Evolutionary conservation across 148 eudicot species (phyloP).

Genomic region (Oxyria digyna): DNA sequence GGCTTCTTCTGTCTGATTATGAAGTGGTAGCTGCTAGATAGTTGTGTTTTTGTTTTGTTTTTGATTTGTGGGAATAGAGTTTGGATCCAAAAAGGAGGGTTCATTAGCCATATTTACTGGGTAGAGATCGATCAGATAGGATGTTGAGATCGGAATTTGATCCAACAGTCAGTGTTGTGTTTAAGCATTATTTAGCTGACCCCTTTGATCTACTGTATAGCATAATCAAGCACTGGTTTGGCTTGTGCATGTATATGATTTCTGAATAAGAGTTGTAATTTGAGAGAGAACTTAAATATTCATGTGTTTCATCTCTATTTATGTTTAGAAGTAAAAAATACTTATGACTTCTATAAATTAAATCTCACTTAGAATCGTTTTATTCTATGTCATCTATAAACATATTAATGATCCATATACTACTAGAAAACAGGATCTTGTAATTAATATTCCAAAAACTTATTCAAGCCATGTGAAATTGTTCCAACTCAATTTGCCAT

Average conservation of each 20-base stretch:
- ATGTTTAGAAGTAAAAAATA: no score
- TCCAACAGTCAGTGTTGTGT: neutral
- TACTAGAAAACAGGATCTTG: neutral
- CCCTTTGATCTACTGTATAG: neutral
- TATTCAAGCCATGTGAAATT: conserved; percentile 4
- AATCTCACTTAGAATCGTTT: no score
- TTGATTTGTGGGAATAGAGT: neutral
- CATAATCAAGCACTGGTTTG: conserved; percentile 3
- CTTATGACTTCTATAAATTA: no score
- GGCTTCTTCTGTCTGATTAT: neutral
- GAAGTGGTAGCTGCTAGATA: neutral
- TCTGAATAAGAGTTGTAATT: neutral
- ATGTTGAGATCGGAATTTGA: neutral
- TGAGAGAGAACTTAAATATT: neutral
- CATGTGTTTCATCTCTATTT: neutral
- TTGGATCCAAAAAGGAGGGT: neutral
- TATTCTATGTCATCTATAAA: no score
- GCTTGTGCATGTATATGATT: conserved; percentile 5
- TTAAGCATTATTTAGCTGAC: neutral
- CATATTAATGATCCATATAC: neutral
- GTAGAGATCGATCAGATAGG: neutral
- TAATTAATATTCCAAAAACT: neutral
- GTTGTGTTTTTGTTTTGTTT: neutral
- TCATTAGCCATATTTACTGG: neutral
- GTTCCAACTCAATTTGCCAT: neutral